phyloP scores from a whole-genome alignment of 2,329 filamentous ascomycete species.

The Hawksworthiomyces lignivorus region DNA sequence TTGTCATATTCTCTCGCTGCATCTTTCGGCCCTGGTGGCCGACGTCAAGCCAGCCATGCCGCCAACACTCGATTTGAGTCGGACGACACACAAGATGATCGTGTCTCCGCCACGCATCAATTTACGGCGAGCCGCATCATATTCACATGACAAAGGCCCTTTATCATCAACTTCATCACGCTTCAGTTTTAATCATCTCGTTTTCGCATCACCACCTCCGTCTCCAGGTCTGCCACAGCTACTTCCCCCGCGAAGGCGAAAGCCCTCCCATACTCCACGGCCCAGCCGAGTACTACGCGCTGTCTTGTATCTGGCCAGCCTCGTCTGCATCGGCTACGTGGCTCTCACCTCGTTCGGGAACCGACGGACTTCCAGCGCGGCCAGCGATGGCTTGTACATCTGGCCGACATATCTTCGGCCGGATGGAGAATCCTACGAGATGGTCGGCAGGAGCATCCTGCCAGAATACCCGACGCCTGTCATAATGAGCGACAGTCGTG shows the following conservation, averaged over 20 bases:
- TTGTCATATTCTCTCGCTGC: too few species aligned
- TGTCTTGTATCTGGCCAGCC: constrained; percentile 44
- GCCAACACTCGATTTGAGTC: constrained; percentile 37
- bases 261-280: constrained; percentile 48
- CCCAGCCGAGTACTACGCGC: constrained; percentile 51
- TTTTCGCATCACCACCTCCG: constrained; percentile 58
- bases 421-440: constrained; percentile 49
- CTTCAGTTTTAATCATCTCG: constrained; percentile 59
- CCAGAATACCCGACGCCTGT: constrained; percentile 68
- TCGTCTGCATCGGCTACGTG: constrained; percentile 46
- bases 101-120: constrained; percentile 50
- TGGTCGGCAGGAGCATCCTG: constrained; percentile 57
- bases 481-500: constrained; percentile 57
- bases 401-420: constrained; percentile 34
- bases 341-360: constrained; percentile 17
- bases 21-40: too few species aligned
- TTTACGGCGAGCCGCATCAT: constrained; percentile 51
- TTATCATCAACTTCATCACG: constrained; percentile 54
- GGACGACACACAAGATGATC: constrained; percentile 41
- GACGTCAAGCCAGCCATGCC: constrained; percentile 34
- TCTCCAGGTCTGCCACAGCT: constrained; percentile 59
- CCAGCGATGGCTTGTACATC: constrained; percentile 18
- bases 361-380: neutral
- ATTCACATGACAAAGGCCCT: constrained; percentile 45
- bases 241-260: constrained; percentile 46